Evolutionary conservation across 345 rosid genomes (phyloP).

Genomic region (Laguncularia racemosa): DNA sequence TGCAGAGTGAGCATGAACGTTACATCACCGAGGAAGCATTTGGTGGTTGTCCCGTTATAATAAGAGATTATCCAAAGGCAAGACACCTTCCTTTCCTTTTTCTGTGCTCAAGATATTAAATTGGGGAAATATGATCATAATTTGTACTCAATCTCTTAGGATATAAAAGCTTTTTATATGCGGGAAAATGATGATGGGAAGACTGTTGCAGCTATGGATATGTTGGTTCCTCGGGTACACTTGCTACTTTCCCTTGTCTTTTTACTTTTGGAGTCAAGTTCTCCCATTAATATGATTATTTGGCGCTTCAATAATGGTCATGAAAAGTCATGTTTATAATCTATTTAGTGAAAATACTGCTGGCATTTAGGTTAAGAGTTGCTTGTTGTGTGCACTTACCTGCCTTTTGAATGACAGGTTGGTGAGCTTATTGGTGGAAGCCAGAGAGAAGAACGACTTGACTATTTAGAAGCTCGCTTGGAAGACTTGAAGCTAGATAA

Average conservation of each 20-base stretch:
- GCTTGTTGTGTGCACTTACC: background rate
- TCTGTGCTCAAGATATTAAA: background rate
- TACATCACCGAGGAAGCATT: slow-evolving; percentile 89
- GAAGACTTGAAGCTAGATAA: slow-evolving; percentile 69
- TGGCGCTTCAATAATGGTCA: no score
- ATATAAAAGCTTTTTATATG: slow-evolving; percentile 97
- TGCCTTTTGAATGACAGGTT: slow-evolving; percentile 31
- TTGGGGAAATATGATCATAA: background rate
- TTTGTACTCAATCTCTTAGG: slow-evolving; percentile 34
- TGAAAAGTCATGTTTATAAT: no score
- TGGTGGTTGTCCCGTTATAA: slow-evolving; percentile 76
- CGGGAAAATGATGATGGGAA: slow-evolving; percentile 93
- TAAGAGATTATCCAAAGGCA: slow-evolving; percentile 96
- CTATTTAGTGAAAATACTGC: background rate
- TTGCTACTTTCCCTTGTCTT: background rate
- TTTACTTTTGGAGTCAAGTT: background rate
- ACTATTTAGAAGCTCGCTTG: slow-evolving; percentile 68
- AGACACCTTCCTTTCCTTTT: slow-evolving; percentile 1
- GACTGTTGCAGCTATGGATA: slow-evolving; percentile 99
- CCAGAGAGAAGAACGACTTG: slow-evolving; percentile 96
- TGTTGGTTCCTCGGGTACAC: slow-evolving; percentile 92
- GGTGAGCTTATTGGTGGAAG: slow-evolving; percentile 99
- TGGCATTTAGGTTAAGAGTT: no score
- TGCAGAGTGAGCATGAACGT: slow-evolving; percentile 99
- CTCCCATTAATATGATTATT: background rate